Percentiles rank a stretch among this genome's conserved stretches.
phyloP scores from a whole-genome alignment of 441 rosid species.

The Bocquillonia castaneifolia region DNA sequence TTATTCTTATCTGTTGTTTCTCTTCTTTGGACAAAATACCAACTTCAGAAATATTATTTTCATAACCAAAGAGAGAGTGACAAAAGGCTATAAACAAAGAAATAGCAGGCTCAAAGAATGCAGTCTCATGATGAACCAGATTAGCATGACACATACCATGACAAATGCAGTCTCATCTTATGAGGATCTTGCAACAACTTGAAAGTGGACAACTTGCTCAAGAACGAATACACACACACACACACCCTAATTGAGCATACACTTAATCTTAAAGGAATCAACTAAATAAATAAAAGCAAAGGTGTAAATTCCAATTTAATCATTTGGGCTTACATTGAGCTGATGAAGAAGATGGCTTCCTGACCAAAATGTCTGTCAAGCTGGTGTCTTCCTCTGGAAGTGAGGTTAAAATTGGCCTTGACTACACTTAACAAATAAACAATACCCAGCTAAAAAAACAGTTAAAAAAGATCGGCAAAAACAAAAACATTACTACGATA shows the following conservation, averaged over 20 bases:
- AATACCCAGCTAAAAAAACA: neutral
- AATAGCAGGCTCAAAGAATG: neutral
- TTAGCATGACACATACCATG: no score
- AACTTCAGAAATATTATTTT: no score
- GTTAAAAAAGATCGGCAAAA: neutral
- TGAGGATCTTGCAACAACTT: no score
- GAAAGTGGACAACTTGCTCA: neutral
- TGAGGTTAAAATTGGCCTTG: slow-evolving; percentile 67
- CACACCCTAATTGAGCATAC: no score
- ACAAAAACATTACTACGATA: neutral
- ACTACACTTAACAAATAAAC: slow-evolving; percentile 35
- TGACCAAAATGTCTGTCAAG: slow-evolving; percentile 90
- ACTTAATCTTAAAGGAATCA: neutral
- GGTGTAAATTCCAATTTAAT: no score
- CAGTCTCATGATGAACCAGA: no score
- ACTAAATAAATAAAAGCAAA: neutral
- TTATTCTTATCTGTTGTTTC: no score
- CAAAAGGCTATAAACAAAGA: neutral
- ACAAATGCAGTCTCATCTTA: no score
- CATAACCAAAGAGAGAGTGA: no score
- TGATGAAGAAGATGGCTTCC: slow-evolving; percentile 59
- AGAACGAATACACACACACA: no score
- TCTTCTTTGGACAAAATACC: no score
- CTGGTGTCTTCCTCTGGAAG: slow-evolving; percentile 69
- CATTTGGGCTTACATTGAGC: slow-evolving; percentile 27